Conservation (phyloP, 805 yeast species). For the Geotrichum ghanense region DNA sequence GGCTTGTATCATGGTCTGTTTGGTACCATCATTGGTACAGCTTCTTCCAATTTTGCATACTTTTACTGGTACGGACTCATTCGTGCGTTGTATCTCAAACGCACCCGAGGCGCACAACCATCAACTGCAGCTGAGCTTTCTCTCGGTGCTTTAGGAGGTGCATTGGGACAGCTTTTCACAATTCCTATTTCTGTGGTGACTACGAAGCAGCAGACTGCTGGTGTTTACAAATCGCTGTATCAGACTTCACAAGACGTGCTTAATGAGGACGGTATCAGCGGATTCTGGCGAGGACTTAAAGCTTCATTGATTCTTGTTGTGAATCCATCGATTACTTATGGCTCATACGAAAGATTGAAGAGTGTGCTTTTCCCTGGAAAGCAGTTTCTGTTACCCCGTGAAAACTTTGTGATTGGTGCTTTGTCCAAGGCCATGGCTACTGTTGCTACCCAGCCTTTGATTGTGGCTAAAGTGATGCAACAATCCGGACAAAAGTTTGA, state of each 20-base stretch:
- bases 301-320: constrained; percentile 67
- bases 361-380: constrained; percentile 33
- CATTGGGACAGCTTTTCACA: constrained; percentile 68
- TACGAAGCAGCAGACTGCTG: constrained; percentile 37
- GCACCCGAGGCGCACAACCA: constrained; percentile 18
- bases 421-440: constrained; percentile 74
- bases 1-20: constrained; percentile 68
- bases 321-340: constrained; percentile 82
- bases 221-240: constrained; percentile 19
- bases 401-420: constrained; percentile 68
- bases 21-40: constrained; percentile 57
- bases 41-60: constrained; percentile 70
- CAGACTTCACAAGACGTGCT: constrained; percentile 40
- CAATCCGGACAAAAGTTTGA: constrained; percentile 41
- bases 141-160: constrained; percentile 74
- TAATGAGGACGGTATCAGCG: constrained; percentile 52
- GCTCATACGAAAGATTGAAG: constrained; percentile 61
- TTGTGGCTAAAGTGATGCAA: constrained; percentile 72
- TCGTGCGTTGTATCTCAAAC: constrained; percentile 41
- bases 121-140: constrained; percentile 44
- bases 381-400: constrained; percentile 40
- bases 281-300: constrained; percentile 76
- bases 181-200: constrained; percentile 74
- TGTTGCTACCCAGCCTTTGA: constrained; percentile 69
- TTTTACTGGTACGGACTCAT: constrained; percentile 80